Evolutionary conservation across 192 early-diverging fungal species (phyloP).

Genomic region (Spizellomyces punctatus): DNA sequence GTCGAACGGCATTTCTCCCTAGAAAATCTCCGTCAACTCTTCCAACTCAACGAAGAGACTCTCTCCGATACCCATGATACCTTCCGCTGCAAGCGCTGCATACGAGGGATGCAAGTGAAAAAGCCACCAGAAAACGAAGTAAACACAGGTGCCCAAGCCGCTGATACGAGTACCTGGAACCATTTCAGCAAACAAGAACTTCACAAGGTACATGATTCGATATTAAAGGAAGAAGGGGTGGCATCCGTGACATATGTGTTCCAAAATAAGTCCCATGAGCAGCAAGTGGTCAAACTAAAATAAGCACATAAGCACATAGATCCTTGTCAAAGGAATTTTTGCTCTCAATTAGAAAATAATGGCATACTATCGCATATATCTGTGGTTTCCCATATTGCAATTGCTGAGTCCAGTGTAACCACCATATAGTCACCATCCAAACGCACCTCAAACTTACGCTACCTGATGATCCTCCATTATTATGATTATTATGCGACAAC

Average conservation of each 20-base stretch:
- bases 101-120: slow-evolving; percentile 78
- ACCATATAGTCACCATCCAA: no score
- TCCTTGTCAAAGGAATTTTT: neutral
- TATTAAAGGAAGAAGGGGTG: slow-evolving; percentile 44
- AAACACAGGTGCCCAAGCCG: slow-evolving; percentile 49
- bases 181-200: slow-evolving; percentile 48
- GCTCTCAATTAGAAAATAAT: no score
- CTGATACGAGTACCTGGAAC: slow-evolving; percentile 60
- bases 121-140: slow-evolving; percentile 53
- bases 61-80: slow-evolving; percentile 94
- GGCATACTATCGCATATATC: no score
- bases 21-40: slow-evolving; percentile 87
- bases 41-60: slow-evolving; percentile 74
- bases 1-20: slow-evolving; percentile 93
- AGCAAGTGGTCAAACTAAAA: slow-evolving; percentile 34
- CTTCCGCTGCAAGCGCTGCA: slow-evolving; percentile 93
- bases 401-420: no score
- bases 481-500: no score
- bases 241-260: slow-evolving; percentile 52
- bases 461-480: no score
- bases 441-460: no score
- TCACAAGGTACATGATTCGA: slow-evolving; percentile 41
- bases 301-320: no score
- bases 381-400: no score
- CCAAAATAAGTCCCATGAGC: slow-evolving; percentile 50